Evolutionary conservation across 164 flowering plant species (phyloP), one percentile per base, ranked within the genome.

Genomic region (Platanus orientalis): DNA sequence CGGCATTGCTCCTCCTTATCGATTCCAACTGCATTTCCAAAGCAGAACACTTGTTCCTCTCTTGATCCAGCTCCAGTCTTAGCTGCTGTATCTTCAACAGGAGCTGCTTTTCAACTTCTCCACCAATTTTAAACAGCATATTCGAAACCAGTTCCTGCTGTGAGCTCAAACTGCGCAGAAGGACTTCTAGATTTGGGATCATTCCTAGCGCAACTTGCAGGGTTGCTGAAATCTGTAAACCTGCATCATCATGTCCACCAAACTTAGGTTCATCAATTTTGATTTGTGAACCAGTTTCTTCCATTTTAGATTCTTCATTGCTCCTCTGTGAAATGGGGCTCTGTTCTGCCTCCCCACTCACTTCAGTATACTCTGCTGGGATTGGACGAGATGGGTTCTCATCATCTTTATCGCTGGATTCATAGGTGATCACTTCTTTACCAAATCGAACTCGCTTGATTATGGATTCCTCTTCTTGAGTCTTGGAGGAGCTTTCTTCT

Each of bases 21-120:
- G 53, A 60, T 61, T 77, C 84, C 54, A 87, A 4, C 66, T 84
- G 78, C 65, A 62, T 61, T 67, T 84, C 86, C 77, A 90, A 58
- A 30, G 61, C 75, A 23, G 50, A 47, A 44, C 68, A 80, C 67
- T 53, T 87, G 57, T 32, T 71, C 73, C 52, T 85, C 75, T 82
- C 91, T 50, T 58, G 40, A 57, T 85, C 85, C 74, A 87, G 56
- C 54, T 87, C 81, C 28, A 44, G 11, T 53, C 64, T 79, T 61
- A 85, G 59, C 57, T 42, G 59, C 57, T 77, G 76, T n/a, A 79
- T 57, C 40, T 40, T 50, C 54, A 63, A 45, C 60, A 34, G 65
- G 67, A 86, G 24, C 54, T 74, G 62, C 27, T 76, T 87, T 72
- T 81, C 84, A 19, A 56, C 68, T 25, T 28, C 69, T 21, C 73